Conservation (phyloP, 108 stramenopile genomes). For the Skeletonema tropicum region DNA sequence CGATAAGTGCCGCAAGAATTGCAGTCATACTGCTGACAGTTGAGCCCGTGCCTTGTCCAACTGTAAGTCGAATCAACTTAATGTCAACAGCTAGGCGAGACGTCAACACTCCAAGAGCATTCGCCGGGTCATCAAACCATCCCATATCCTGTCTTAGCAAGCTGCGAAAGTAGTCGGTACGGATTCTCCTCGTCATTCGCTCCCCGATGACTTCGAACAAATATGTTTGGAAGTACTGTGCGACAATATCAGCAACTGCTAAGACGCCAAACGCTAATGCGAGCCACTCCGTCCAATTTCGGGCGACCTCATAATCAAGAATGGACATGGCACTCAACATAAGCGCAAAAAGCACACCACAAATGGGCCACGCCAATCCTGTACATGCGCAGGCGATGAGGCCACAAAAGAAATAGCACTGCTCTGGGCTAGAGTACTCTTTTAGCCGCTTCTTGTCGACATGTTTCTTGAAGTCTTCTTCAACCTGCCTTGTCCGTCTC, state of each 20-base stretch:
- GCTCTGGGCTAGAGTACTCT: constrained; percentile 45
- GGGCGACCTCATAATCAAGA: constrained; percentile 7
- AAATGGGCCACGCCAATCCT: constrained; percentile 41
- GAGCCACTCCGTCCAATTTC: constrained; percentile 8
- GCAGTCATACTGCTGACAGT: constrained; percentile 15
- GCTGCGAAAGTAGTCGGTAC: constrained; percentile 36
- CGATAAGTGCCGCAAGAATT: constrained; percentile 45
- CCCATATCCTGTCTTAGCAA: constrained; percentile 49
- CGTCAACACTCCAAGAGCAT: constrained; percentile 53
- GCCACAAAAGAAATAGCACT: constrained; percentile 38
- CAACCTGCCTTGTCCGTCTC: constrained; percentile 26
- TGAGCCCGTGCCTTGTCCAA: constrained; percentile 38
- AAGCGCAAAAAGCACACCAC: constrained; percentile 56
- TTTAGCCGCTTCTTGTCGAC: constrained; percentile 53
- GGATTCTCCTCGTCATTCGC: constrained; percentile 39
- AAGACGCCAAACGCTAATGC: constrained; percentile 16
- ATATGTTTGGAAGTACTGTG: constrained; percentile 38
- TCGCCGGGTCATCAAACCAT: constrained; percentile 48
- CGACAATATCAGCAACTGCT: constrained; percentile 31
- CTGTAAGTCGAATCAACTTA: constrained; percentile 27
- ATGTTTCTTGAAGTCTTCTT: constrained; percentile 26
- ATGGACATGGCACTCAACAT: constrained; percentile 29
- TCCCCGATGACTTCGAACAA: constrained; percentile 54
- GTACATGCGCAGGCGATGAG: constrained; percentile 43
- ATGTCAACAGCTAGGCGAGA: constrained; percentile 50